Conservation (phyloP, 306 rosid genomes). For the Biancaea sappan region DNA sequence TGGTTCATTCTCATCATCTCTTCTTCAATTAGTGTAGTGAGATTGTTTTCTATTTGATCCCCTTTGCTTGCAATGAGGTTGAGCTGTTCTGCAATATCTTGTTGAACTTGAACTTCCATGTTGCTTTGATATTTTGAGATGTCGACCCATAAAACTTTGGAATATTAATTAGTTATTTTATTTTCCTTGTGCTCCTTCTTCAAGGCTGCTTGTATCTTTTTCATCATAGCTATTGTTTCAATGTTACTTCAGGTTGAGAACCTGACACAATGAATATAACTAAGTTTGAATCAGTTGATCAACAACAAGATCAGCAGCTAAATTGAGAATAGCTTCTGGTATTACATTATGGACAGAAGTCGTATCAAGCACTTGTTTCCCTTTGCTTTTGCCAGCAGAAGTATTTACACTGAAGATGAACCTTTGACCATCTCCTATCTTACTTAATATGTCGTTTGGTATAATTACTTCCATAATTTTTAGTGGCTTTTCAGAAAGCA, state of each 20-base stretch:
- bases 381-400: background rate
- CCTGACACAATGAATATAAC: background rate
- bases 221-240: background rate
- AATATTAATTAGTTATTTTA: background rate
- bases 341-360: background rate
- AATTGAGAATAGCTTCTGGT: background rate
- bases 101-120: background rate
- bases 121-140: background rate
- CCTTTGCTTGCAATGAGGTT: background rate
- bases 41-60: background rate
- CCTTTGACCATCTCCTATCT: background rate
- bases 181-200: too few relatives aligned
- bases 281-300: background rate
- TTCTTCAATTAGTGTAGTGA: background rate
- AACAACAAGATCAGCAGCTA: background rate
- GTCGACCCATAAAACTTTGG: background rate
- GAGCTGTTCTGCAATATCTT: background rate
- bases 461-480: background rate
- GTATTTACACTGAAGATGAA: background rate
- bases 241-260: background rate
- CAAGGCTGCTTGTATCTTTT: background rate
- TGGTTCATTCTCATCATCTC: background rate
- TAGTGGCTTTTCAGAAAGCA: background rate
- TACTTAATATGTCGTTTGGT: background rate
- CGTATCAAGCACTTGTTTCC: background rate